A percentile compares a stretch with the other conserved stretches of the same genome.
Evolutionary conservation across 192 early-diverging fungal species (phyloP).

Genomic region (Backusella macrospora): DNA sequence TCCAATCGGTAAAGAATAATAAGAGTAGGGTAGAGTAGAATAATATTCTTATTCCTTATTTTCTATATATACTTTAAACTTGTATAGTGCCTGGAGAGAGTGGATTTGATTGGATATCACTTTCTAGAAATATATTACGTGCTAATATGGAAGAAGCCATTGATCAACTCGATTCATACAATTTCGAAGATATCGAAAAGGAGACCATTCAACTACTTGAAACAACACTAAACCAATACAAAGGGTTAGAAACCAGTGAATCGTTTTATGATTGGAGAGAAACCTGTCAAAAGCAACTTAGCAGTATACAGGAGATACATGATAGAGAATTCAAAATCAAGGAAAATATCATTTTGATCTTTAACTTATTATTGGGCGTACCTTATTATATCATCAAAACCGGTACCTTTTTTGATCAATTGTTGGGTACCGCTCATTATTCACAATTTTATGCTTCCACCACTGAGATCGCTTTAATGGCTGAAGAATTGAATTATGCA

Average conservation of each 20-base stretch:
- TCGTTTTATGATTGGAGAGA: not conserved
- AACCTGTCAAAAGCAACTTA: not conserved
- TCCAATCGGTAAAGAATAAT: not conserved
- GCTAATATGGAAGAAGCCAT: slow-evolving; percentile 4
- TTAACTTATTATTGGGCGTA: not conserved
- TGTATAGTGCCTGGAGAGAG: not conserved
- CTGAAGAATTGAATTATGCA: not conserved
- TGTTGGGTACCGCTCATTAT: not conserved
- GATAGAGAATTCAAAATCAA: not conserved
- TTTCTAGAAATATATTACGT: slow-evolving; percentile 6
- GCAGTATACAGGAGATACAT: not conserved
- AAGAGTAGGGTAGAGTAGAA: too few relatives aligned
- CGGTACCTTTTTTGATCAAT: not conserved
- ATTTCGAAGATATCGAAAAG: not conserved
- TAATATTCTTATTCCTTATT: too few relatives aligned
- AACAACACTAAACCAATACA: not conserved
- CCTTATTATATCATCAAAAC: not conserved
- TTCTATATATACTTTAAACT: not conserved
- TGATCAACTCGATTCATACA: not conserved
- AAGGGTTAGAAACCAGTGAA: not conserved
- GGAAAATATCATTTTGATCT: not conserved
- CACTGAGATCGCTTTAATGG: not conserved
- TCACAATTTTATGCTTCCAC: not conserved
- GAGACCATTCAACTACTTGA: not conserved
- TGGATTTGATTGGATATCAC: not conserved